These are phyloP conservation scores for Escovopsis sp. DNA, from an alignment of 2,329 filamentous ascomycete genomes.

Conservation along the genomic window DNA sequence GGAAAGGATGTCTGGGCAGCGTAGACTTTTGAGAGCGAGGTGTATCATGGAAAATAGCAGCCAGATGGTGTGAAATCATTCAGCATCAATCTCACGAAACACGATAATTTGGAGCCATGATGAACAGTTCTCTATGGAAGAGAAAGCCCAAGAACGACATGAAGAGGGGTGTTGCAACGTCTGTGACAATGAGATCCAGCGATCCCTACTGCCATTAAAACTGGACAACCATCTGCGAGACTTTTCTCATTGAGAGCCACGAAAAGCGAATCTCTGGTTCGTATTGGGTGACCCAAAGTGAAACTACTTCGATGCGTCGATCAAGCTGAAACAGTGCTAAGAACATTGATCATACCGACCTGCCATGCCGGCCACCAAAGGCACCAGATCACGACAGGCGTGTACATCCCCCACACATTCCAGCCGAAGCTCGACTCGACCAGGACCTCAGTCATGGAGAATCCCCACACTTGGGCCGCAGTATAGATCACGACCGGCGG, in stretches of 20 bases:
- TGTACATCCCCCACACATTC: conserved; percentile 82
- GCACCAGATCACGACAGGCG: conserved; percentile 79
- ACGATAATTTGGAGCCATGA: neutral
- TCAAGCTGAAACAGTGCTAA: conserved; percentile 22
- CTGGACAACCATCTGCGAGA: too few species aligned
- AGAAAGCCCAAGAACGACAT: too few species aligned
- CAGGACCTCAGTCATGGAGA: conserved; percentile 43
- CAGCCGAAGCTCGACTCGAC: conserved; percentile 70
- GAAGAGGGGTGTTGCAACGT: too few species aligned
- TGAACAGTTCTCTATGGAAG: too few species aligned
- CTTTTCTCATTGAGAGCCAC: too few species aligned
- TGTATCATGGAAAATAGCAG: neutral
- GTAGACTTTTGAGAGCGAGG: conserved; percentile 23
- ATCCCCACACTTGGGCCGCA: conserved; percentile 26
- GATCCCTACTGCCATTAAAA: too few species aligned
- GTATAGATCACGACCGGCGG: conserved; percentile 42
- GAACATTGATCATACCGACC: conserved; percentile 41
- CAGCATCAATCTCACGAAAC: conserved; percentile 11
- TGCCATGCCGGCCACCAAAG: conserved; percentile 94
- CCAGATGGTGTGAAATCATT: conserved; percentile 8
- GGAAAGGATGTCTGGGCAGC: conserved; percentile 95
- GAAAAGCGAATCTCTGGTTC: neutral
- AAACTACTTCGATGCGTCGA: neutral
- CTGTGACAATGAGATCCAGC: too few species aligned
- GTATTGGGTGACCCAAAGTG: too few species aligned